Evolutionary conservation across 352 stramenopile species (phyloP).

Genomic region (Elongisporangium anandrum): DNA sequence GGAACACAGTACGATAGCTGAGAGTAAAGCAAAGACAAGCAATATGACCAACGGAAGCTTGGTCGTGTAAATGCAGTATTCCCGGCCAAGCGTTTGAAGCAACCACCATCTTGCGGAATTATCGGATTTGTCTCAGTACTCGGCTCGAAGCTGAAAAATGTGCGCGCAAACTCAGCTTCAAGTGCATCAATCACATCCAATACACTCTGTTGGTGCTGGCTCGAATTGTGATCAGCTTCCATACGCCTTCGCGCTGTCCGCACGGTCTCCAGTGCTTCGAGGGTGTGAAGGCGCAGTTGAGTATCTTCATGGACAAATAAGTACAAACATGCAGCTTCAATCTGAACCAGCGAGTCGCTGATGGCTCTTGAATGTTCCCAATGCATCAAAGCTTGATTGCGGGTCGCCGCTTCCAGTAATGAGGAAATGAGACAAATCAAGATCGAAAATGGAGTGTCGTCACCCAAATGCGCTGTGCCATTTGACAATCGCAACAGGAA

Average conservation of each 20-base stretch:
- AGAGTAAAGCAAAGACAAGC: slow-evolving; percentile 37
- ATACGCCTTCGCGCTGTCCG: slow-evolving; percentile 6
- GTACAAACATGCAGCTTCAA: slow-evolving; percentile 55
- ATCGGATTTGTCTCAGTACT: slow-evolving; percentile 2
- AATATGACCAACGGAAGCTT: slow-evolving; percentile 58
- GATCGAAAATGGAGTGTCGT: slow-evolving; percentile 13
- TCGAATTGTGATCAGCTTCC: too few relatives aligned
- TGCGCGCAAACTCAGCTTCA: slow-evolving; percentile 15
- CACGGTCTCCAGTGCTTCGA: slow-evolving; percentile 32
- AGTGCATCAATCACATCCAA: slow-evolving; percentile 19
- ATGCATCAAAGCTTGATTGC: slow-evolving; percentile 2
- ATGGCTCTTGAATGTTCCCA: slow-evolving; percentile 31
- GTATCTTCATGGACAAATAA: slow-evolving; percentile 44
- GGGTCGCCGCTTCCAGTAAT: slow-evolving; percentile 19
- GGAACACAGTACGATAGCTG: slow-evolving; percentile 32
- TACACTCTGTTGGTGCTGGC: background rate
- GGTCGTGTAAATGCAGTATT: slow-evolving; percentile 6
- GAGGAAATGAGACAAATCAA: slow-evolving; percentile 27
- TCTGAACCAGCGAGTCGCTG: slow-evolving; percentile 53
- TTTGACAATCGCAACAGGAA: slow-evolving; percentile 51
- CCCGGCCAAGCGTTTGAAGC: slow-evolving; percentile 9
- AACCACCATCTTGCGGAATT: slow-evolving; percentile 9
- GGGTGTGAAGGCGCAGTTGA: slow-evolving; percentile 16
- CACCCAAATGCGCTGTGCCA: slow-evolving; percentile 6
- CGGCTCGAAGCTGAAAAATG: slow-evolving; percentile 25